Conservation (phyloP, 2,329 filamentous ascomycete genomes). For the Colletotrichum trifolii region DNA sequence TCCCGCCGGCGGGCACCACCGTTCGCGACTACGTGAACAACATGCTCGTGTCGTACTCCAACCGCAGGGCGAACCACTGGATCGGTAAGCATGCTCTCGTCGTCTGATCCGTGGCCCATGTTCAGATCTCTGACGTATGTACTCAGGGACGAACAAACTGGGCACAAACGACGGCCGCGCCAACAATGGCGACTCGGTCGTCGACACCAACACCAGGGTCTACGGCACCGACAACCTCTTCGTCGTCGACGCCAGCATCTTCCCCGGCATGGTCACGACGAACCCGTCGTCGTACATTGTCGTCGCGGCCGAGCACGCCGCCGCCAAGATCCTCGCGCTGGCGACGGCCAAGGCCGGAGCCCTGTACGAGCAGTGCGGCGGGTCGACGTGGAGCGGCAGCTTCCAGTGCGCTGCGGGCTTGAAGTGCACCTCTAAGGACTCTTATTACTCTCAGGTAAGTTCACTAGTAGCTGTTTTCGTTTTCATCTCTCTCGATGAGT, state of each 20-base stretch:
- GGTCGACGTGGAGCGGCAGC: conserved; percentile 39
- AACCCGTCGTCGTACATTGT: conserved; percentile 76
- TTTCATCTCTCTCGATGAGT: not conserved
- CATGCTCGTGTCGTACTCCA: conserved; percentile 53
- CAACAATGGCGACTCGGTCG: conserved; percentile 66
- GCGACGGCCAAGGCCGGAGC: conserved; percentile 19
- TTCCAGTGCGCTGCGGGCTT: conserved; percentile 38
- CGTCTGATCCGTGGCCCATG: not conserved
- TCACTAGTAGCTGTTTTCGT: no score
- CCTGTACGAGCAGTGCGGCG: conserved; percentile 39
- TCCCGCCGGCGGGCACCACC: conserved; percentile 62
- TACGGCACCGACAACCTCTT: conserved; percentile 77
- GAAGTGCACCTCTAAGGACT: conserved; percentile 37
- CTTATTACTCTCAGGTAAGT: conserved; percentile 37
- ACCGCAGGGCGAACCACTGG: conserved; percentile 62
- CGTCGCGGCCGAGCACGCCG: conserved; percentile 71
- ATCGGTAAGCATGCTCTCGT: conserved; percentile 46
- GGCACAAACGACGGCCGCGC: conserved; percentile 65
- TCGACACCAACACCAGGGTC: conserved; percentile 71
- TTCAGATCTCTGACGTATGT: conserved; percentile 39
- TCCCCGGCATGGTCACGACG: conserved; percentile 75
- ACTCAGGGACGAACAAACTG: conserved; percentile 65
- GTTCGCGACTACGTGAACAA: conserved; percentile 67
- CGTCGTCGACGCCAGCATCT: conserved; percentile 75
- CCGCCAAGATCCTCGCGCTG: conserved; percentile 41